Percentiles rank a stretch among this genome's conserved stretches.
These are phyloP conservation scores for Paxillus involutus DNA, from an alignment of 768 basidiomycete species.

Conservation along the genomic window DNA sequence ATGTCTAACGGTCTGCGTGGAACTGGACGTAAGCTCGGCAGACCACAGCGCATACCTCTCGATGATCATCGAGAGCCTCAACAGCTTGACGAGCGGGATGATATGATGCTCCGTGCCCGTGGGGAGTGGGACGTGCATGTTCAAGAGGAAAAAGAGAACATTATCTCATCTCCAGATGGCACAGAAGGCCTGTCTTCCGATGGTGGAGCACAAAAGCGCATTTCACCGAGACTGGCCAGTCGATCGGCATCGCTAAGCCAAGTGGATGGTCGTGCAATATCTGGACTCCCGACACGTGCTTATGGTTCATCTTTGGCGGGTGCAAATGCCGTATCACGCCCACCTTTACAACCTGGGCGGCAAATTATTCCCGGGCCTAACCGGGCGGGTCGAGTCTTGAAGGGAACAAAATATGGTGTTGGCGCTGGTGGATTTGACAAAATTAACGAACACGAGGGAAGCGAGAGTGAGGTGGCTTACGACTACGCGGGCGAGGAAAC, in stretches of 20 bases:
- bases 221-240: slow-evolving; percentile 28
- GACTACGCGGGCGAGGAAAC: slow-evolving; percentile 36
- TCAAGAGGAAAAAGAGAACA: slow-evolving; percentile 43
- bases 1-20: slow-evolving; percentile 33
- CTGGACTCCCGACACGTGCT: slow-evolving; percentile 31
- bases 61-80: slow-evolving; percentile 35
- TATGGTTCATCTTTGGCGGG: slow-evolving; percentile 28
- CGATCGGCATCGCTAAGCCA: slow-evolving; percentile 34
- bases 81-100: slow-evolving; percentile 34
- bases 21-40: slow-evolving; percentile 33
- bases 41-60: slow-evolving; percentile 38
- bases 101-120: slow-evolving; percentile 27
- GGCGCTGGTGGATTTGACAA: slow-evolving; percentile 42
- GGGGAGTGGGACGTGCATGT: slow-evolving; percentile 28
- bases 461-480: slow-evolving; percentile 39
- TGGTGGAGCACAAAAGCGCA: slow-evolving; percentile 15
- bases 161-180: slow-evolving; percentile 26
- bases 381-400: slow-evolving; percentile 51
- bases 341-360: slow-evolving; percentile 39
- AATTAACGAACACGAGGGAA: slow-evolving; percentile 45
- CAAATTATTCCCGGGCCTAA: slow-evolving; percentile 45
- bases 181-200: slow-evolving; percentile 26
- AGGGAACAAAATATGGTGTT: slow-evolving; percentile 34
- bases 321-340: slow-evolving; percentile 37
- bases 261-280: slow-evolving; percentile 35